These are phyloP conservation scores for Arachis hypogaea DNA, from an alignment of 306 rosid species.

Conservation along the genomic window DNA sequence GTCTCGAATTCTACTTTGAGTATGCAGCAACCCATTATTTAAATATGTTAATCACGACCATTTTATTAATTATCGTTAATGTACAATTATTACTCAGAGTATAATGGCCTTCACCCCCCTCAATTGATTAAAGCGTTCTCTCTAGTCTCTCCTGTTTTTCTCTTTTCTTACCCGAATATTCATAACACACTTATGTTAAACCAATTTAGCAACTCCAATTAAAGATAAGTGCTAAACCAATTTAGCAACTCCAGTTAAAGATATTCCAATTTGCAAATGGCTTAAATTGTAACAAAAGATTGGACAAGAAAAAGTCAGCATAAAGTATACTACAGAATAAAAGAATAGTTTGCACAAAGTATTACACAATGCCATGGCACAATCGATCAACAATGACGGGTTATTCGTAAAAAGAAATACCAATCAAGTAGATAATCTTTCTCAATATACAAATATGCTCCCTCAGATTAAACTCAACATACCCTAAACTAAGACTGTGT, in stretches of 20 bases:
- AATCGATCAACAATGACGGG: constrained; percentile 32
- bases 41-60: no score
- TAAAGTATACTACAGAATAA: background rate
- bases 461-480: constrained; percentile 45
- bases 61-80: no score
- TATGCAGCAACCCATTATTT: no score
- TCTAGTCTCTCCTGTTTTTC: no score
- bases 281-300: background rate
- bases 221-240: background rate
- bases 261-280: constrained; percentile 10
- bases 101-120: no score
- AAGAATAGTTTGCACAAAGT: constrained; percentile 40
- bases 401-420: constrained; percentile 40
- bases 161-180: no score
- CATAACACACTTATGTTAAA: background rate
- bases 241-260: background rate
- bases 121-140: no score
- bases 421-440: constrained; percentile 31
- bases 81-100: no score
- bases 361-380: constrained; percentile 31
- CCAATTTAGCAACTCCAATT: background rate
- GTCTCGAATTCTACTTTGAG: no score
- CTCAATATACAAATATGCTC: constrained; percentile 32
- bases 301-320: background rate
- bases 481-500: constrained; percentile 33